Evolutionary conservation across 768 basidiomycete genomes (phyloP).

Genomic region (Tylopilus vinaceipallidus): DNA sequence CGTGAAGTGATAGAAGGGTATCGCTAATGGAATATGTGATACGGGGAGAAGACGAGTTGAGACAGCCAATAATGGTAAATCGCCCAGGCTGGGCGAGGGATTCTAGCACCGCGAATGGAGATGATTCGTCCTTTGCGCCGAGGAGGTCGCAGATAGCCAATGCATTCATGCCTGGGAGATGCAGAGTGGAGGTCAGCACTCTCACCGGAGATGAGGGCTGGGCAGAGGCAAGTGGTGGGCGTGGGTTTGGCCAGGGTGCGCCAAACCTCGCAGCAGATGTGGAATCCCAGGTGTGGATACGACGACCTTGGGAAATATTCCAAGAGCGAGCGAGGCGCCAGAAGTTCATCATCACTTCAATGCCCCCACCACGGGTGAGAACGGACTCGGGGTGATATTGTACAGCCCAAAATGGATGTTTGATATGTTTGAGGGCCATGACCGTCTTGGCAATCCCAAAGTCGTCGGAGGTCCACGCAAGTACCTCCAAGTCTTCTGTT

Average conservation of each 20-base stretch:
- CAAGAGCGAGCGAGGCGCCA: slow-evolving; percentile 67
- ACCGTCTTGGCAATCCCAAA: slow-evolving; percentile 65
- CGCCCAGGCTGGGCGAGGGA: slow-evolving; percentile 75
- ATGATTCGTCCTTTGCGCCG: slow-evolving; percentile 53
- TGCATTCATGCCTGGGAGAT: slow-evolving; percentile 42
- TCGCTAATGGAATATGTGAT: slow-evolving; percentile 60
- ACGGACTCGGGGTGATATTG: slow-evolving; percentile 90
- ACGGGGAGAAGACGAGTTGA: slow-evolving; percentile 51
- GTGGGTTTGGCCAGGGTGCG: slow-evolving; percentile 55
- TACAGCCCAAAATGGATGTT: slow-evolving; percentile 79
- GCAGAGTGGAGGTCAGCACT: slow-evolving; percentile 40
- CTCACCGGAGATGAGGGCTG: slow-evolving; percentile 22
- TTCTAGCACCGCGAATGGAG: slow-evolving; percentile 71
- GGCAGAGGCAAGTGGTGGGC: slow-evolving; percentile 20
- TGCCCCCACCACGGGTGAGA: slow-evolving; percentile 65
- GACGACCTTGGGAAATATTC: slow-evolving; percentile 41
- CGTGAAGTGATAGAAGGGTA: slow-evolving; percentile 42
- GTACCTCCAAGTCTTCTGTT: slow-evolving; percentile 51
- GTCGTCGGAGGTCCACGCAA: slow-evolving; percentile 74
- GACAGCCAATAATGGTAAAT: slow-evolving; percentile 67
- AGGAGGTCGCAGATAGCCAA: slow-evolving; percentile 58
- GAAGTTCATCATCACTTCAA: slow-evolving; percentile 70
- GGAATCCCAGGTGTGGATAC: slow-evolving; percentile 41
- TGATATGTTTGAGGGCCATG: slow-evolving; percentile 69
- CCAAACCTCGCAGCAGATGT: slow-evolving; percentile 40